Conservation (phyloP, 2,329 filamentous ascomycete species). For the Lasiodiplodia hormozganensis region DNA sequence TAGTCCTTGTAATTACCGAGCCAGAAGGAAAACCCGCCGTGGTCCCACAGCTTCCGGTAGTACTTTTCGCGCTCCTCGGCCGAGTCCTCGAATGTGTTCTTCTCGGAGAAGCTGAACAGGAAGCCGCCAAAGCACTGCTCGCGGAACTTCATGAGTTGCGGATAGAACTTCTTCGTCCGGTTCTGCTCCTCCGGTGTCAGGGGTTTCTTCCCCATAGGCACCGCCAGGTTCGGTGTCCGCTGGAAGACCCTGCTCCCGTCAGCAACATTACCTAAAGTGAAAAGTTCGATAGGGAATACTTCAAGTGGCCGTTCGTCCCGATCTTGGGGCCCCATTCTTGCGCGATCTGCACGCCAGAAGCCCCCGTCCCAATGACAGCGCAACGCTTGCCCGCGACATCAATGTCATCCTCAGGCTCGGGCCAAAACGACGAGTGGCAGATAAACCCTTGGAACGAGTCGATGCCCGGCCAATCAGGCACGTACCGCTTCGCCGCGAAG, state of each 20-base stretch:
- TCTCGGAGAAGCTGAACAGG: slow-evolving; percentile 61
- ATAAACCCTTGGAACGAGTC: slow-evolving; percentile 60
- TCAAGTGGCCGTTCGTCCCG: not conserved
- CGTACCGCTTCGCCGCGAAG: slow-evolving; percentile 66
- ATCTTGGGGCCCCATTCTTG: slow-evolving; percentile 60
- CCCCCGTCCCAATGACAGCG: slow-evolving; percentile 70
- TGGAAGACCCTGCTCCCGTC: slow-evolving; percentile 66
- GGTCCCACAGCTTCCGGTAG: slow-evolving; percentile 50
- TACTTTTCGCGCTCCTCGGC: slow-evolving; percentile 52
- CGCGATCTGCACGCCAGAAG: slow-evolving; percentile 68
- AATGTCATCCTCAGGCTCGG: slow-evolving; percentile 61
- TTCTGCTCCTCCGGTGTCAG: slow-evolving; percentile 62
- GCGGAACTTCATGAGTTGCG: slow-evolving; percentile 60
- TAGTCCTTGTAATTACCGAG: slow-evolving; percentile 51
- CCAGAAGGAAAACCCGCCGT: slow-evolving; percentile 52
- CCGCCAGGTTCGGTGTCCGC: slow-evolving; percentile 69
- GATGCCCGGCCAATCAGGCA: slow-evolving; percentile 66
- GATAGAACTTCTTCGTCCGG: slow-evolving; percentile 47
- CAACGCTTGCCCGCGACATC: slow-evolving; percentile 65
- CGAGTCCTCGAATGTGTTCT: slow-evolving; percentile 58
- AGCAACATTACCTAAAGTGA: slow-evolving; percentile 44
- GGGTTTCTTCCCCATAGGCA: slow-evolving; percentile 64
- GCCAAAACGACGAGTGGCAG: slow-evolving; percentile 68
- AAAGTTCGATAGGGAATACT: not conserved
- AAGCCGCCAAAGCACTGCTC: slow-evolving; percentile 66